Evolutionary conservation across 2,329 filamentous ascomycete genomes (phyloP), one percentile per base, ranked within the genome.

Genomic region (Hypoxylon sp.): DNA sequence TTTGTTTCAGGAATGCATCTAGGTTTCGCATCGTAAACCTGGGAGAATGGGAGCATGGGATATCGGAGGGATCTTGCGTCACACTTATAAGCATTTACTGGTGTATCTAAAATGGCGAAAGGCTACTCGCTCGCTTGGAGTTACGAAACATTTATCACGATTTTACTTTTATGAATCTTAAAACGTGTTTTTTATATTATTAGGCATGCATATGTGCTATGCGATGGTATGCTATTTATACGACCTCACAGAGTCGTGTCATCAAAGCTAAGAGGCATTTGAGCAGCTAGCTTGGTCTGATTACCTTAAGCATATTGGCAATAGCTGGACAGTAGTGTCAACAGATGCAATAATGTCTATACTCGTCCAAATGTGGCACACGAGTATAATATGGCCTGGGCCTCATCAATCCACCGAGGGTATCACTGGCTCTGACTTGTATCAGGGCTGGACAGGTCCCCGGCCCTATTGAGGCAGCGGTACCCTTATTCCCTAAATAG

Each of bases 101-200:
- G 51, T 43, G 45, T 50, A 54, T 50, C 25, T 35, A 46, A 40
- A 45, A 46, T 45, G 17, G 34, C 32, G n/a, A 50, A 50, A 37
- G 27, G 26, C 30, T 46, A 41, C 19, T 49, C 51, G 31, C 45
- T 54, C 51, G 15, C 25, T 54, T 27, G 32, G 31, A 17, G 34
- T 20, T 8, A 27, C 26, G 26, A 19, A 37, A 15, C 32, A 7
- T 32, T 37, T n/a, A 38, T 37, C 23, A 27, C 12, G 7, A 9
- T 25, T 19, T 29, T 12, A 23, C 19, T 13, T 7, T 31, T 23
- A 36, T 19, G 31, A 16, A 8, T 38, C n/a, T 46, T 26, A 26
- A 11, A 43, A 27, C 9, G 29, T 27, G 7, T 42, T 25, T 20
- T 21, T 42, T 36, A 20, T 20, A 1, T 30, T 20, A 5, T 2